phyloP scores from a whole-genome alignment of 805 yeast genomes.

The Cyberlindnera misumaiensis region DNA sequence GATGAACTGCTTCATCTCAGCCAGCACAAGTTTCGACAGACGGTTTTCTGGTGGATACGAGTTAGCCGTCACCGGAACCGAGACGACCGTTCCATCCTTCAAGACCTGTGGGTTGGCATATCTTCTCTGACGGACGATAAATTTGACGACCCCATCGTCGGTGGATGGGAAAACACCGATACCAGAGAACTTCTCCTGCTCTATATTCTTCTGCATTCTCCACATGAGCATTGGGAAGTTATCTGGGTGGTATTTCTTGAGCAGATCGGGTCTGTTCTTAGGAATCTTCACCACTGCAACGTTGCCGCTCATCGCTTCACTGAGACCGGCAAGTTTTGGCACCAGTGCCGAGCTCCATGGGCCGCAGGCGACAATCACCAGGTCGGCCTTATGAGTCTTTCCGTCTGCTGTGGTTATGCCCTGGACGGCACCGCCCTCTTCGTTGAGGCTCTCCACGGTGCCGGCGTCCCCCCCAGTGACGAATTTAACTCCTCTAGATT shows the following conservation, averaged over 20 bases:
- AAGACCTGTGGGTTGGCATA: constrained; percentile 25
- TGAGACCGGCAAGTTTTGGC: constrained; percentile 26
- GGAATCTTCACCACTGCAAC: constrained; percentile 30
- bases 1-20: constrained; percentile 18
- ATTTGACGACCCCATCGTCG: constrained; percentile 28
- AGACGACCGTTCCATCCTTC: constrained; percentile 20
- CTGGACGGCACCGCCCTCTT: constrained; percentile 8
- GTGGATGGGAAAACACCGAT: constrained; percentile 29
- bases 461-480: constrained; percentile 27
- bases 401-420: constrained; percentile 26
- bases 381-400: constrained; percentile 12
- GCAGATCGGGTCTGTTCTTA: constrained; percentile 26
- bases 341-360: constrained; percentile 21
- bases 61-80: constrained; percentile 27
- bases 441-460: constrained; percentile 19
- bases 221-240: constrained; percentile 31
- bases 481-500: constrained; percentile 29
- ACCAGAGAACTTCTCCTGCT: constrained; percentile 26
- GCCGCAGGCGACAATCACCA: constrained; percentile 16
- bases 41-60: constrained; percentile 17
- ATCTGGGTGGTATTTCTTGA: constrained; percentile 26
- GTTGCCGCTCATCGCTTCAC: constrained; percentile 32
- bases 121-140: constrained; percentile 30
- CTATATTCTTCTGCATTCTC: constrained; percentile 28
- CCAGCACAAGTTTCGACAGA: constrained; percentile 23